Evolutionary conservation across 805 yeast species (phyloP).

Genomic region (Myxozyma sirexii): DNA sequence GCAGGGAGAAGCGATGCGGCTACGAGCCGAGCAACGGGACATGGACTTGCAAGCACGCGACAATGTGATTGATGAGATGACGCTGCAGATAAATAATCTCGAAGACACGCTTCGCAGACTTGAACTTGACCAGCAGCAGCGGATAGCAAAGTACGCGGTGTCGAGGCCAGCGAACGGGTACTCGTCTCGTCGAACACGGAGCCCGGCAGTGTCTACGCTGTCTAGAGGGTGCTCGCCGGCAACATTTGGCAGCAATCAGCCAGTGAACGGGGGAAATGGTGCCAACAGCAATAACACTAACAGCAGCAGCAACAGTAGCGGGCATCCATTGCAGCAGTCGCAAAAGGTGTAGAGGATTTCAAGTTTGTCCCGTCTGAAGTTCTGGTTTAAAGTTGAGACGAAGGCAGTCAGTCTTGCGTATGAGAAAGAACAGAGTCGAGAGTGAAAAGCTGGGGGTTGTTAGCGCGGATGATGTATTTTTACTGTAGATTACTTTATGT

Average conservation of each 20-base stretch:
- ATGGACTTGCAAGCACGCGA: conserved; percentile 41
- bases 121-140: conserved; percentile 32
- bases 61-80: conserved; percentile 38
- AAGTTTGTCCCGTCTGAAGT: conserved; percentile 41
- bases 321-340: conserved; percentile 29
- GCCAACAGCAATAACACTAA: conserved; percentile 1
- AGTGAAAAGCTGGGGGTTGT: no score
- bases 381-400: conserved; percentile 32
- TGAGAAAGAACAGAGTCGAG: not conserved
- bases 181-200: conserved; percentile 21
- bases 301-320: conserved; percentile 7
- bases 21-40: conserved; percentile 39
- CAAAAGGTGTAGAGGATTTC: conserved; percentile 26
- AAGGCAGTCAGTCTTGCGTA: no score
- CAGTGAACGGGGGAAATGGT: not conserved
- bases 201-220: conserved; percentile 19
- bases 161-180: conserved; percentile 21
- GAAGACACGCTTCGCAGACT: conserved; percentile 41
- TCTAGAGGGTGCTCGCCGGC: conserved; percentile 24
- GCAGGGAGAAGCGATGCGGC: conserved; percentile 38
- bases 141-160: conserved; percentile 28
- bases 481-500: no score
- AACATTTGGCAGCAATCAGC: not conserved
- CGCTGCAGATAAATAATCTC: conserved; percentile 37
- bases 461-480: no score